Evolutionary conservation across 768 basidiomycete genomes (phyloP).

Genomic region (Mycena maculata): DNA sequence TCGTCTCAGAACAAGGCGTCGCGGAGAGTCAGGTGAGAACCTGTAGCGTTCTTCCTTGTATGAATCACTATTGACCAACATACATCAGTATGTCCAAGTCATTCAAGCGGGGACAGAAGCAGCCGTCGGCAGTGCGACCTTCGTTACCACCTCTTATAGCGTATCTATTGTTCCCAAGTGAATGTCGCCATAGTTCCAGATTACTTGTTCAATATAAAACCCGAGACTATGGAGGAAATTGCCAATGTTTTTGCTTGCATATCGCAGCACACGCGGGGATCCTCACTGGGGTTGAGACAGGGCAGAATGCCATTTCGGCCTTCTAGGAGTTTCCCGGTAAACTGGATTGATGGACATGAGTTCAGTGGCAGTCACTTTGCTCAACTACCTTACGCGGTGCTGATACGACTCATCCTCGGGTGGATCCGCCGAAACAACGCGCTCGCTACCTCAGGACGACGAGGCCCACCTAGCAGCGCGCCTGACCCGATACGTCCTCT

Average conservation of each 20-base stretch:
- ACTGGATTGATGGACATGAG: too few relatives aligned
- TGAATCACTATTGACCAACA: background rate
- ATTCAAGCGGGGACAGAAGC: conserved; percentile 70
- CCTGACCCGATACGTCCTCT: background rate
- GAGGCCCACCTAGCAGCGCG: background rate
- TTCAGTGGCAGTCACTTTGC: too few relatives aligned
- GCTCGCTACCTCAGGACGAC: background rate
- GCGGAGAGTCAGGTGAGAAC: conserved; percentile 53
- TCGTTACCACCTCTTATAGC: conserved; percentile 55
- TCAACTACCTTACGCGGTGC: too few relatives aligned
- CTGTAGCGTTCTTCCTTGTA: background rate
- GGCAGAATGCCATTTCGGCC: too few relatives aligned
- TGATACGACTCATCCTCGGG: background rate
- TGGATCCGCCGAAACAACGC: background rate
- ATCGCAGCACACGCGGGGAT: too few relatives aligned
- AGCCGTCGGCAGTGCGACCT: conserved; percentile 61
- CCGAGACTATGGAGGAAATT: too few relatives aligned
- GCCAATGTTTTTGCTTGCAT: too few relatives aligned
- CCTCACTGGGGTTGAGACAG: too few relatives aligned
- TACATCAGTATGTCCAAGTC: conserved; percentile 58
- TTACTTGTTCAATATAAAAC: too few relatives aligned
- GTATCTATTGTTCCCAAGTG: conserved; percentile 46
- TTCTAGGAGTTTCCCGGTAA: too few relatives aligned
- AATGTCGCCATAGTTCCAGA: background rate
- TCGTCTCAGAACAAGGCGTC: conserved; percentile 59